Conservation (phyloP, 2,329 filamentous ascomycete genomes). For the Leptographium procerum region DNA sequence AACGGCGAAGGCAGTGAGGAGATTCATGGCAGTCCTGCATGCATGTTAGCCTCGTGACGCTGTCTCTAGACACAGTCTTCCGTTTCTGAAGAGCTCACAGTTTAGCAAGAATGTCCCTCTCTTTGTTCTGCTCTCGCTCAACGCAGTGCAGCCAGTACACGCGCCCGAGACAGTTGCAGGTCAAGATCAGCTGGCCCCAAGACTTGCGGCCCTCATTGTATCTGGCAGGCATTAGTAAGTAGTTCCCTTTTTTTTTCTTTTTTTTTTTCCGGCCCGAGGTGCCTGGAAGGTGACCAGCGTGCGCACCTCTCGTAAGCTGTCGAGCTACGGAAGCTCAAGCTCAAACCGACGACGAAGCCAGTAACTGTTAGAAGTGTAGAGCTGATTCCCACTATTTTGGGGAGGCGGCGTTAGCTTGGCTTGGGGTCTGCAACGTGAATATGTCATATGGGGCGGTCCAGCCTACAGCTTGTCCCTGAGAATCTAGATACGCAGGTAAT, state of each 20-base stretch:
- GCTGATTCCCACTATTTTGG: constrained; percentile 39
- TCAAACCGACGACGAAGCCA: constrained; percentile 71
- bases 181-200: constrained; percentile 47
- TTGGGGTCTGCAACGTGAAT: not conserved
- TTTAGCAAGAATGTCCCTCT: constrained; percentile 57
- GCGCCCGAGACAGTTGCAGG: constrained; percentile 57
- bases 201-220: constrained; percentile 44
- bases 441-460: no score
- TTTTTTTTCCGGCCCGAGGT: no score
- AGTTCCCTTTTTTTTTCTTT: not conserved
- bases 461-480: constrained; percentile 17
- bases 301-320: constrained; percentile 61
- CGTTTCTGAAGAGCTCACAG: constrained; percentile 22
- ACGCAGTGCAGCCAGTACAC: constrained; percentile 70
- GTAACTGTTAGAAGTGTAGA: constrained; percentile 63
- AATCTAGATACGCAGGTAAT: constrained; percentile 35
- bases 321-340: constrained; percentile 65
- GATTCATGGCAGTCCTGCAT: constrained; percentile 46
- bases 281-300: not conserved
- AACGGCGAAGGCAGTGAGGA: constrained; percentile 58
- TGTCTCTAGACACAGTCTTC: not conserved
- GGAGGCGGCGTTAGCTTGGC: not conserved
- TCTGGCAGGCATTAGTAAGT: not conserved
- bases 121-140: constrained; percentile 44
- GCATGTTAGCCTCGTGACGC: not conserved